phyloP scores from a whole-genome alignment of 1,284 basidiomycete species.

The Abortiporus biennis region DNA sequence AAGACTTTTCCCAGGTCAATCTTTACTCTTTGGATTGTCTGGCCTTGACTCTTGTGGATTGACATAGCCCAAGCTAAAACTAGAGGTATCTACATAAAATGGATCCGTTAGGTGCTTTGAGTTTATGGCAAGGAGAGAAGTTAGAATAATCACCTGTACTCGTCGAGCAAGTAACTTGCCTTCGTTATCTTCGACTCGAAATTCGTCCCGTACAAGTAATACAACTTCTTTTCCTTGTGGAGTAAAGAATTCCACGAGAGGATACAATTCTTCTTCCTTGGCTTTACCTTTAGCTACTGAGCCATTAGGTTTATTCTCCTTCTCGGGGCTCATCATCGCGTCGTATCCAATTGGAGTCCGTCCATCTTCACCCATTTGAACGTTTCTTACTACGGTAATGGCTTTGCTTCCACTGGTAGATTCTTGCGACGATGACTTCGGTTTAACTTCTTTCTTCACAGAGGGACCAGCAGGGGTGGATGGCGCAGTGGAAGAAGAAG shows the following conservation, averaged over 20 bases:
- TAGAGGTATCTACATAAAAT: conserved; percentile 52
- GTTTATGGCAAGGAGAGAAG: conserved; percentile 16
- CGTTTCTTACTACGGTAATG: conserved; percentile 26
- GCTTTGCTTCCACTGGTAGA: conserved; percentile 12
- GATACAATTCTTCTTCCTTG: conserved; percentile 40
- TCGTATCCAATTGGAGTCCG: conserved; percentile 19
- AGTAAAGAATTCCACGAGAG: conserved; percentile 75
- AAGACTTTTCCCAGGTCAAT: conserved; percentile 79
- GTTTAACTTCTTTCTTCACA: conserved; percentile 6
- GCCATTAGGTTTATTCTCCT: conserved; percentile 21
- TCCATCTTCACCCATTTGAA: conserved; percentile 28
- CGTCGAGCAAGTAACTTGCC: conserved; percentile 30
- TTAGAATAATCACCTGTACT: conserved; percentile 47
- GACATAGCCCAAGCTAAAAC: conserved; percentile 93
- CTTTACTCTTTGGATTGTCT: conserved; percentile 82
- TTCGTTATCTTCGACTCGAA: conserved; percentile 40
- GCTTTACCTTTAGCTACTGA: conserved; percentile 23
- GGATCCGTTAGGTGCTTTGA: no score
- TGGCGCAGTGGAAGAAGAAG: background rate
- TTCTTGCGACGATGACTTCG: conserved; percentile 18
- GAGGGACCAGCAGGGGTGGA: no score
- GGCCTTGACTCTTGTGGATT: conserved; percentile 93
- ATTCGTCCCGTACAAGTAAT: conserved; percentile 31
- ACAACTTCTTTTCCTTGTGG: conserved; percentile 62
- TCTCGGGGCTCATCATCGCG: conserved; percentile 19